Evolutionary conservation across 1,284 basidiomycete genomes (phyloP), one percentile per base, ranked within the genome.

Genomic region (Megacollybia platyphylla): DNA sequence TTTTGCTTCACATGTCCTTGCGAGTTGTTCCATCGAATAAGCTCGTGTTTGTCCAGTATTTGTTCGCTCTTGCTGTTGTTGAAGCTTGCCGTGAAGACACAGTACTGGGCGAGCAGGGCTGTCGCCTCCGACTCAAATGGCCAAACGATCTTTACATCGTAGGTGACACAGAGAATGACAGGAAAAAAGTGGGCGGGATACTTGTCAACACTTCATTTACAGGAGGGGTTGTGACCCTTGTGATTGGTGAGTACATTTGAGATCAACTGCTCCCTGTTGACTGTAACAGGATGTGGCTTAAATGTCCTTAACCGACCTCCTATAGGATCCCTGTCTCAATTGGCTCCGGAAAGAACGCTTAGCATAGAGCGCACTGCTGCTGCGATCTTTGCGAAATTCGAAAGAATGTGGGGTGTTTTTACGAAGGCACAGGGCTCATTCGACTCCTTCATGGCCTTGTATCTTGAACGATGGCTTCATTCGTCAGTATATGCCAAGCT

Each of bases 41-140:
- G 45, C 71, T 97, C 35, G 90, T 97, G 10, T 96, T 99, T 55
- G 65, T 94, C n/a, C 96, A 99, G 56, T 98, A 98, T 57, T 72
- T 99, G 0, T 86, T 87, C 46, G 88, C 85, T 0, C 65, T 98
- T 26, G 89, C 93, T 0, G 81, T 97, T n/a, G 78, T 82, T 3
- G 85, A 93, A 52, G 91, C 89, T 0, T 83, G 87, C 49, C 64
- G 76, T 1, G 66, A 72, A 27, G 59, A 63, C 9, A 58, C 49
- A 4, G 65, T 79, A 7, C 63, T 87, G 1, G 79, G 63, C 0
- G 35, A 60, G 58, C 66, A 66, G 47, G 84, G 79, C 1, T 63
- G 68, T 9, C 68, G 67, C 4, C 73, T 94, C 4, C 73, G 79
- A 39, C 68, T 98, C 43, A 99, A 98, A 61, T 99, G 96, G 96